Base-by-base conservation (phyloP, 352 stramenopile species). In the Phytophthora foliorum region DNA sequence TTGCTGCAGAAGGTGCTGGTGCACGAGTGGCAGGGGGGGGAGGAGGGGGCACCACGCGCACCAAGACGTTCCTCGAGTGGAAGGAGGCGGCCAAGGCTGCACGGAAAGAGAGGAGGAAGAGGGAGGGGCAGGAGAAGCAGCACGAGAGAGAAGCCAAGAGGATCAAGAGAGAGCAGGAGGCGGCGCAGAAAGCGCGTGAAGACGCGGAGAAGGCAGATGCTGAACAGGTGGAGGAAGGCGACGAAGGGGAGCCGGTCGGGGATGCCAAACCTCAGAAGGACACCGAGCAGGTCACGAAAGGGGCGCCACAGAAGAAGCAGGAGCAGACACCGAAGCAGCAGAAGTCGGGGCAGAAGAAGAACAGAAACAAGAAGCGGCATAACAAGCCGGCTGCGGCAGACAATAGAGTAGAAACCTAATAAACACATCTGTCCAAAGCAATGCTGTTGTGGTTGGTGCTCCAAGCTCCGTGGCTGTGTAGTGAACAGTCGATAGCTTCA, bases 1-100 rank as follows among this genome's bases (percentile, higher is more conserved):
- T 54, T 95, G 53, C 49, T 95, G 34, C 82, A 91, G 53, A 83
- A 84, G 53, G 55, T 93, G 42, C 67, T 95, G 56, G 84, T 95
- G 22, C 39, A 78, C 22, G 84, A 95, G 44, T 95, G 88, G 88
- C 62, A 84, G 4, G 75, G 54, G 24, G 79, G 92, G 32, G 69
- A 83, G 22, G 25, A 65, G 48, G 94, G 88, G 22, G 69, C 68
- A 92, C 84, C 7, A 58, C 63, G 11, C 79, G 86, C 2, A 90
- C 86, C 1, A 87, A 86, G 67, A 54, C 81, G 9, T 83, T 92
- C 61, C 25, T 93, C 19, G 69, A 83, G 44, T 93, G 86, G 84
- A 77, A 78, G 56, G 84, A 93, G 13, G 77, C 82, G 3, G 78
- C 80, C 9, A 95, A 95, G 62, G 74, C 76, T 8, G 70, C 75